Evolutionary conservation across 306 rosid species (phyloP).

Genomic region (Begonia masoniana): DNA sequence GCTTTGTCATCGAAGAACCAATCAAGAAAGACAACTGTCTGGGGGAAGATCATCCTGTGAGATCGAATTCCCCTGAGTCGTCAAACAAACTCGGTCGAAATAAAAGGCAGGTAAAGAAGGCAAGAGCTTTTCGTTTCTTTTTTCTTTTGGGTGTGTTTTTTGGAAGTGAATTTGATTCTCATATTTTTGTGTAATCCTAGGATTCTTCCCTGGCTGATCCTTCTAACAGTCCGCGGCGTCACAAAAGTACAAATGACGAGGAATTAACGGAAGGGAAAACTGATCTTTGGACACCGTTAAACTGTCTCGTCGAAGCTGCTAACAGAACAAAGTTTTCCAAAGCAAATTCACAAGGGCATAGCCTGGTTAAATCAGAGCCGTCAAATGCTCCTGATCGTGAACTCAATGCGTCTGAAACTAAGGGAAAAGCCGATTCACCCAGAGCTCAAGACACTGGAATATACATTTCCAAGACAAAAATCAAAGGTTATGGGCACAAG

Average conservation of each 20-base stretch:
- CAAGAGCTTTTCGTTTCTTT: neutral
- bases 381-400: slow-evolving; percentile 31
- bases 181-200: slow-evolving; percentile 26
- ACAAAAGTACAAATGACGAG: slow-evolving; percentile 22
- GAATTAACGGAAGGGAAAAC: slow-evolving; percentile 62
- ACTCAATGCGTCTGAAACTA: slow-evolving; percentile 24
- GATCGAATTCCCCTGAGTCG: slow-evolving; percentile 40
- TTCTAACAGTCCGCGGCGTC: slow-evolving; percentile 38
- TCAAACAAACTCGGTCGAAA: slow-evolving; percentile 23
- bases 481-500: slow-evolving; percentile 45
- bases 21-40: slow-evolving; percentile 47
- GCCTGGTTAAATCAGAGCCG: slow-evolving; percentile 44
- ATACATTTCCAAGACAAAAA: slow-evolving; percentile 42
- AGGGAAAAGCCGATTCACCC: slow-evolving; percentile 32
- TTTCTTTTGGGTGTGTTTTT: neutral
- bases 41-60: slow-evolving; percentile 39
- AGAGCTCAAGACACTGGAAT: slow-evolving; percentile 22
- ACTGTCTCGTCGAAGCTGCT: slow-evolving; percentile 96
- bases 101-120: slow-evolving; percentile 31
- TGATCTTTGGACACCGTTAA: slow-evolving; percentile 96
- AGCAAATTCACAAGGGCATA: slow-evolving; percentile 39
- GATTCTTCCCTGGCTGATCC: slow-evolving; percentile 40
- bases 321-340: slow-evolving; percentile 87
- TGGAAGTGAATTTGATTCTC: neutral
- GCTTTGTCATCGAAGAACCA: slow-evolving; percentile 35